A percentile compares a stretch with the other conserved stretches of the same genome.
Conservation (phyloP, 2,329 filamentous ascomycete genomes). For the Claviceps maximensis region DNA sequence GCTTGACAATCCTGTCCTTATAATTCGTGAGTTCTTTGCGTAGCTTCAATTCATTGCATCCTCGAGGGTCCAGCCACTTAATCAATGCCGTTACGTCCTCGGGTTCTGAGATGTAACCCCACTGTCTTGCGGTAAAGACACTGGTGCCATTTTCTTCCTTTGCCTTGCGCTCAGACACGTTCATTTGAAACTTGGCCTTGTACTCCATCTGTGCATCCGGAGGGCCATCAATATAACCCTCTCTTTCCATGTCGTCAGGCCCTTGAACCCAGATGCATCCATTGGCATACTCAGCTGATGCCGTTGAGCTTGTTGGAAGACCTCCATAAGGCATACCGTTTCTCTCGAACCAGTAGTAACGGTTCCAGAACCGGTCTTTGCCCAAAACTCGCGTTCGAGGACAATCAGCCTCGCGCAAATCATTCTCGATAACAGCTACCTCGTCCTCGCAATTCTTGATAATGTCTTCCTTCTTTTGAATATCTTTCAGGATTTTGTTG, state of each 20-base stretch:
- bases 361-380: conserved; percentile 94
- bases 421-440: conserved; percentile 76
- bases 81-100: conserved; percentile 67
- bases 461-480: conserved; percentile 70
- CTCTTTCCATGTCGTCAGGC: conserved; percentile 74
- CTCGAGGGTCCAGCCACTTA: conserved; percentile 77
- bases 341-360: conserved; percentile 98
- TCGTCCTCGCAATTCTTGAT: conserved; percentile 75
- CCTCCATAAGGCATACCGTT: conserved; percentile 96
- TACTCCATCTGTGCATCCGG: conserved; percentile 64
- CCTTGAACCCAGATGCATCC: conserved; percentile 95
- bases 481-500: conserved; percentile 74
- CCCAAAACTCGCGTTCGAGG: conserved; percentile 80
- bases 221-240: conserved; percentile 71
- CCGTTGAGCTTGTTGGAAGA: conserved; percentile 76
- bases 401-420: conserved; percentile 86
- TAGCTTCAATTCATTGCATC: conserved; percentile 73
- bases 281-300: conserved; percentile 79
- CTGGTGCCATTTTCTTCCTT: conserved; percentile 74
- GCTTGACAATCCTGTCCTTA: conserved; percentile 59
- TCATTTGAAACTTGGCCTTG: conserved; percentile 63
- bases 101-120: conserved; percentile 82
- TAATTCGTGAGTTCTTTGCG: conserved; percentile 73
- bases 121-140: conserved; percentile 64
- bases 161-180: conserved; percentile 71